These are phyloP conservation scores for Tulasnella calospora DNA, from an alignment of 768 basidiomycete species.

Conservation along the genomic window DNA sequence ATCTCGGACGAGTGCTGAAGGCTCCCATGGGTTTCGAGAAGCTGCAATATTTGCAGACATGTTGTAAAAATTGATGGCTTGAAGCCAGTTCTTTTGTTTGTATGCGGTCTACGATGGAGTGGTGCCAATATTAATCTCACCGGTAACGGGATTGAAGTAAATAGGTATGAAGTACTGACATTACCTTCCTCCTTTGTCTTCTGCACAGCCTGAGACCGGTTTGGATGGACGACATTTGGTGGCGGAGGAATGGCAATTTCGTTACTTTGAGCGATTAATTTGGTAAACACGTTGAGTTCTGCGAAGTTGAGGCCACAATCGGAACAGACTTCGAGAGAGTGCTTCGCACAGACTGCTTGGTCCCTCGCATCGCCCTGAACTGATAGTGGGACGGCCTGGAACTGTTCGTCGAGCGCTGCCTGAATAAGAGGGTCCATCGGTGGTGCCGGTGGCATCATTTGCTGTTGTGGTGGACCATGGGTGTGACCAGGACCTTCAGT, in stretches of 20 bases:
- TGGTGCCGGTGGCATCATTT: neutral
- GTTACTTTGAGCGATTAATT: conserved; percentile 56
- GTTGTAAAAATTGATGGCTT: conserved; percentile 75
- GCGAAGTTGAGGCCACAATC: conserved; percentile 70
- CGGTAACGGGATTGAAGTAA: neutral
- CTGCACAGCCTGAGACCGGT: conserved; percentile 67
- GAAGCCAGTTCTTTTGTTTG: conserved; percentile 62
- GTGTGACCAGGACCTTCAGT: conserved; percentile 23
- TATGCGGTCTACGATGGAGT: conserved; percentile 55
- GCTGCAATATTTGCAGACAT: conserved; percentile 70
- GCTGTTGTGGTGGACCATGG: conserved; percentile 13
- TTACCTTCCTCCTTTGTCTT: conserved; percentile 92
- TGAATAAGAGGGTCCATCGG: conserved; percentile 59
- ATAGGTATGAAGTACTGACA: conserved; percentile 45
- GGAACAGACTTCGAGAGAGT: conserved; percentile 69
- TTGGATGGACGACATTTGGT: conserved; percentile 66
- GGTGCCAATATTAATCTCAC: conserved; percentile 4
- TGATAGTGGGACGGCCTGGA: conserved; percentile 51
- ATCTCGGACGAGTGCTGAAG: conserved; percentile 74
- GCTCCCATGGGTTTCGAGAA: conserved; percentile 85
- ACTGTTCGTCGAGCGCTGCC: conserved; percentile 72
- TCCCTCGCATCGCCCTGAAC: conserved; percentile 50
- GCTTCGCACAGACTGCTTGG: conserved; percentile 57
- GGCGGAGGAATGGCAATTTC: conserved; percentile 75
- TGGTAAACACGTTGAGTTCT: conserved; percentile 69